Percentiles rank a stretch among this genome's conserved stretches.
phyloP scores from a whole-genome alignment of 257 asterid species.

The Salvia rosmarinus region DNA sequence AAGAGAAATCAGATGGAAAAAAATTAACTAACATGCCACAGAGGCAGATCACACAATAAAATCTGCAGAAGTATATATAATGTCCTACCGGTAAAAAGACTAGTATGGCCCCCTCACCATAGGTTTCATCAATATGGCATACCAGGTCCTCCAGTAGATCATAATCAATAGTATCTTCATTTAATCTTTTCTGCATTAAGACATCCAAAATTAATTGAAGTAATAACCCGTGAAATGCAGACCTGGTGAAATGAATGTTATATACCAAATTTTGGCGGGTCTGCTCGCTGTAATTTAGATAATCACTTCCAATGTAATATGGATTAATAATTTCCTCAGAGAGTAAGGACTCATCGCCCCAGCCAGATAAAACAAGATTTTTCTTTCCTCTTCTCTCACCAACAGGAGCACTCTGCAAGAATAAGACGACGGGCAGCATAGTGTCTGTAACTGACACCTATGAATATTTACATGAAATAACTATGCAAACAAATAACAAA shows the following conservation, averaged over 20 bases:
- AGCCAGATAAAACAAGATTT: slow-evolving; percentile 82
- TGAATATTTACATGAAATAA: slow-evolving; percentile 12
- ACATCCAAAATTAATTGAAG: slow-evolving; percentile 28
- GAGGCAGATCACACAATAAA: slow-evolving; percentile 20
- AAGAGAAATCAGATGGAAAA: slow-evolving; percentile 11
- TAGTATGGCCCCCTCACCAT: slow-evolving; percentile 80
- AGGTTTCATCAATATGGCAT: slow-evolving; percentile 79
- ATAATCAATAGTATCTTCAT: slow-evolving; percentile 90
- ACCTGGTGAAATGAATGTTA: slow-evolving; percentile 20
- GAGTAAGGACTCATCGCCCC: slow-evolving; percentile 95
- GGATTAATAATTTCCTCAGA: slow-evolving; percentile 79
- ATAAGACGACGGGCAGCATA: slow-evolving; percentile 25
- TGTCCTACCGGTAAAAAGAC: slow-evolving; percentile 83
- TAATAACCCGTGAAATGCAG: slow-evolving; percentile 15
- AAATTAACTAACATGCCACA: not conserved
- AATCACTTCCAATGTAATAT: slow-evolving; percentile 58
- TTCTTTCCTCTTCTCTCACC: slow-evolving; percentile 88
- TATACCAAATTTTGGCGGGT: slow-evolving; percentile 83
- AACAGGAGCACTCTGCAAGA: slow-evolving; percentile 75
- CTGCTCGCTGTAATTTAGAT: slow-evolving; percentile 68
- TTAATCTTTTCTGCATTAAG: slow-evolving; percentile 71
- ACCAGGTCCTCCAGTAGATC: slow-evolving; percentile 97
- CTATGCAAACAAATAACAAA: slow-evolving; percentile 6
- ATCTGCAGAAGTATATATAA: slow-evolving; percentile 18
- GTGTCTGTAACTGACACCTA: not conserved